A percentile compares a stretch with the other conserved stretches of the same genome.
Evolutionary conservation across 148 eudicot species (phyloP).

Genomic region (Camellia japonica): DNA sequence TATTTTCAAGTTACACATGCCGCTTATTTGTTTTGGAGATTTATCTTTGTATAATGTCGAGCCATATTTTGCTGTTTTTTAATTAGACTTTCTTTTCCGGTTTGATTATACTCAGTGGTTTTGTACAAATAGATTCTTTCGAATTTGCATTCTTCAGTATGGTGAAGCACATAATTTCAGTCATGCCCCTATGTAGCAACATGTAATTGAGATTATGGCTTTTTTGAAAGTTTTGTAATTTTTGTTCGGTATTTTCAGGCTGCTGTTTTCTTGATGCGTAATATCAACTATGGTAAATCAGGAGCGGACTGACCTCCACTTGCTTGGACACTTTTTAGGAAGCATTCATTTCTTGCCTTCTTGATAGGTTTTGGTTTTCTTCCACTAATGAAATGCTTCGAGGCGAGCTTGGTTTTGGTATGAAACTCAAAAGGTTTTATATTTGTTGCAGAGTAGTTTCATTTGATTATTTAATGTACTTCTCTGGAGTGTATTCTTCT

Average conservation of each 20-base stretch:
- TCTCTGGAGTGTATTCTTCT: conserved; percentile 1
- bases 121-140: neutral
- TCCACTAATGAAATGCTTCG: neutral
- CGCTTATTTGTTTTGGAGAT: neutral
- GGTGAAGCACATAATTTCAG: no score
- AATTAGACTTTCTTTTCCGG: neutral
- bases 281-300: conserved; percentile 2
- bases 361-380: conserved; percentile 10
- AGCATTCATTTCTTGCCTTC: neutral
- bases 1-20: neutral
- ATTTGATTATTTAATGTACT: conserved; percentile 7
- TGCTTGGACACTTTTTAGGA: neutral
- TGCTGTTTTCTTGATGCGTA: conserved; percentile 9
- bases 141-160: no score
- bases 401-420: conserved; percentile 11
- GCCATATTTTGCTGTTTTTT: neutral
- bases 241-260: conserved; percentile 3
- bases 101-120: neutral
- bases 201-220: neutral
- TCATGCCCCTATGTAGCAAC: neutral
- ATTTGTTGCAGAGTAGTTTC: neutral
- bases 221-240: neutral
- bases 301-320: neutral
- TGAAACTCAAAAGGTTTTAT: neutral
- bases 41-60: neutral